Evolutionary conservation across 164 flowering plant genomes (phyloP), one percentile per base, ranked within the genome.

Genomic region (Platanus orientalis): DNA sequence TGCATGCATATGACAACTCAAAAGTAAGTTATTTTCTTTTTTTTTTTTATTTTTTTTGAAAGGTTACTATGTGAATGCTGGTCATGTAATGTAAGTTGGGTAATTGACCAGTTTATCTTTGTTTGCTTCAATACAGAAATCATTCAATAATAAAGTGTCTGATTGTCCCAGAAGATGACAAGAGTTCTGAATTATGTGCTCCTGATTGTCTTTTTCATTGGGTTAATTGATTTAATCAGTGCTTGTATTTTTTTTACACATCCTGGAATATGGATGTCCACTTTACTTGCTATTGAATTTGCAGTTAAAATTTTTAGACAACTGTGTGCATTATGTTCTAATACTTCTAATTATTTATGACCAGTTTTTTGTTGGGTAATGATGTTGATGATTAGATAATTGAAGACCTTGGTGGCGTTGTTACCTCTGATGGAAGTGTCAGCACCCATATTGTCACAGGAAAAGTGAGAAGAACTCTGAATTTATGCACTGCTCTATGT

Each of bases 401-500:
- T 75, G 79, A 77, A 76, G 85, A 74, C 30, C 88, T 92, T 66
- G 94, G 92, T 32, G 98, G 98, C 54, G 57, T 57, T 71, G 77
- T 86, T 49, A 70, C 80, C 25, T 70, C 80, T 34, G 81, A 83
- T 69, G 98, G 98, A 68, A 82, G 74, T 57, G 29, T 36, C 32
- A 69, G 84, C 79, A 83, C 96, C 34, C 98, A 92, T 77, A 75
- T 89, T 53, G 67, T 92, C 66, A 83, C 94, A 1, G 94, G 94
- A 62, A 83, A 81, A 78, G 89, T 78, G 54, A 83, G 98, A 66
- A 81, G 69, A 68, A 92, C 96, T 51, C 65, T 81, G 58, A 92
- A 89, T 78, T 89, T 92, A 72, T 92, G 96, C 78, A 70, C 80
- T 57, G 95, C 92, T 69, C 82, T 92, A 36, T 92, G 87, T 69